Base-by-base conservation (phyloP, 2,329 filamentous ascomycete species). In the Grosmannia serpens region DNA sequence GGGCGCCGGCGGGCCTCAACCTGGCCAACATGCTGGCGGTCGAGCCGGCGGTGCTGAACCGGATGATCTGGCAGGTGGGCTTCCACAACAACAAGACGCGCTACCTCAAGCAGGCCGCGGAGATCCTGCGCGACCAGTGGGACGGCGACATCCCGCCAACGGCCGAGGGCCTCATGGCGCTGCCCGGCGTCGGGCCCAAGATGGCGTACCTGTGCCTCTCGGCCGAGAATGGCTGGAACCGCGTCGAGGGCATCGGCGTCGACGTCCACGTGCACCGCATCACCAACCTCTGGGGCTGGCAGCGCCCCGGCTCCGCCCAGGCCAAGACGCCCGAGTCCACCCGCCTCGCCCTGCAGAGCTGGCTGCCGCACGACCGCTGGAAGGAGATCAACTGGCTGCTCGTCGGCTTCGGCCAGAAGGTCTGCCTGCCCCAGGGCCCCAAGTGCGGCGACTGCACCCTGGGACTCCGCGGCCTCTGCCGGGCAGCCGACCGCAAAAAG, bases 261-360 rank as follows among this genome's bases (percentile, higher is more conserved):
- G 91, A 96, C 70, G 91, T 96, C 6, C 91, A 96, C 71, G 91
- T 96, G 4, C 91, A 96, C 73, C 87, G 91, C 58, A 95, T 96
- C 71, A 92, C 90, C 56, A 96, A 96, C 73, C 76, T 95, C 31
- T 96, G 91, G 91, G 88, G 89, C 4, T 96, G 91, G 91, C 83
- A 95, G 70, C 53, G 52, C 51, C 51, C 62, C 50, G 61, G 62
- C 5, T 56, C 60, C 15, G 55, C 64, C 1, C 55, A 62, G 8
- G 92, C 87, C 2, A 85, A 83, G 65, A 87, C 77, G 15, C 91
- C 91, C 0, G 91, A 96, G 74, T 87, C 89, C 69, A 95, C 91
- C 33, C 79, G 91, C 50, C 73, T 78, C 57, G 82, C 84, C 38
- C 76, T 96, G 60, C 82, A 96, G 74, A 78, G 78, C 20, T 96